Conservation (phyloP, 371 early-diverging fungal species). For the Thermomucor indicae-seudaticae region DNA sequence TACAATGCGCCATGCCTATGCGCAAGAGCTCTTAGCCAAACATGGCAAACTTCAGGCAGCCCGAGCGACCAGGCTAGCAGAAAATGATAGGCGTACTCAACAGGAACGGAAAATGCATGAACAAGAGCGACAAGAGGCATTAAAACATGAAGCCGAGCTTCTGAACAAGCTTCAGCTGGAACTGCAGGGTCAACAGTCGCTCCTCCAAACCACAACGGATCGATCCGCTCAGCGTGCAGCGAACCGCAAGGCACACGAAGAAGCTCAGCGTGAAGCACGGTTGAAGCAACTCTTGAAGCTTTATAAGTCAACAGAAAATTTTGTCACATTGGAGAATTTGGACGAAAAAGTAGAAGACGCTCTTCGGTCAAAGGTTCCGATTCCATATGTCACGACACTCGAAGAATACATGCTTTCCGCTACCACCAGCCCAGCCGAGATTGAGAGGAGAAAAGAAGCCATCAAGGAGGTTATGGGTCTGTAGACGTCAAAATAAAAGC, state of each 20-base stretch:
- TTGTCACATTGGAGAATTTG: conserved; percentile 45
- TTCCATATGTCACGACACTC: conserved; percentile 18
- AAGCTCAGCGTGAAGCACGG: conserved; percentile 15
- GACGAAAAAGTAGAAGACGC: conserved; percentile 34
- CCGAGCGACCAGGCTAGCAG: conserved; percentile 21
- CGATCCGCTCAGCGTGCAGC: conserved; percentile 17
- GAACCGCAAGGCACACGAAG: conserved; percentile 23
- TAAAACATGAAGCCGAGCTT: conserved; percentile 25
- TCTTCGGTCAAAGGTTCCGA: conserved; percentile 12
- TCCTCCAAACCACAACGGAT: background rate
- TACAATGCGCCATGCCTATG: conserved; percentile 31
- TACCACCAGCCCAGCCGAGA: conserved; percentile 18
- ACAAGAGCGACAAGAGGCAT: conserved; percentile 16
- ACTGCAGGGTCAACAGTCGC: background rate
- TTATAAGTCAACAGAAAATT: conserved; percentile 25
- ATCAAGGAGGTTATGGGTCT: conserved; percentile 42
- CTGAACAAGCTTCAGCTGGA: conserved; percentile 20
- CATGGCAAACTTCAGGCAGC: conserved; percentile 27
- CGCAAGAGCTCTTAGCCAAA: conserved; percentile 37
- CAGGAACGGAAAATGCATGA: conserved; percentile 8
- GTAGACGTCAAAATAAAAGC: conserved; percentile 9
- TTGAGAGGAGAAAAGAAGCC: conserved; percentile 35
- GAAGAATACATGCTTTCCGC: conserved; percentile 29
- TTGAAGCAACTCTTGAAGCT: conserved; percentile 29
- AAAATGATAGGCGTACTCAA: conserved; percentile 10